phyloP scores from a whole-genome alignment of 192 early-diverging fungal species.

The Coemansia asiatica region DNA sequence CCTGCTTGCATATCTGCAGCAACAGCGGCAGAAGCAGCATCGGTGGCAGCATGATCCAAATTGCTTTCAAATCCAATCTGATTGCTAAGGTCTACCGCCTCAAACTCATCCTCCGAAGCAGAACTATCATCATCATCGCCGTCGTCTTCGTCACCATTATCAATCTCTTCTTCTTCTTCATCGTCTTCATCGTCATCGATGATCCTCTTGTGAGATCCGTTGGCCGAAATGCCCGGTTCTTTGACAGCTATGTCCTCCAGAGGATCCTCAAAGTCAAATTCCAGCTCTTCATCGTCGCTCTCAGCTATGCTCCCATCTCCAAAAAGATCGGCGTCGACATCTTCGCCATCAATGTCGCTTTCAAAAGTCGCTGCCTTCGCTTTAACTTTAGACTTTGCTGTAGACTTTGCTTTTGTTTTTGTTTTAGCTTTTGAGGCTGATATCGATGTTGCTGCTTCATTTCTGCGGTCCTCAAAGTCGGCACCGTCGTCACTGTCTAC shows the following conservation, averaged over 20 bases:
- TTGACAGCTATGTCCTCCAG: neutral
- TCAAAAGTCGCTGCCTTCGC: constrained; percentile 1
- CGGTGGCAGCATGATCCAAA: neutral
- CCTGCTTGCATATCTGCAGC: neutral
- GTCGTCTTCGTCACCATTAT: neutral
- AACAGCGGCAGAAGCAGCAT: neutral
- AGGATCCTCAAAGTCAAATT: constrained; percentile 45
- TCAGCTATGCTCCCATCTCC: constrained; percentile 27
- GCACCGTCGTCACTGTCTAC: constrained; percentile 12
- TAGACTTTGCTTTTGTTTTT: constrained; percentile 1
- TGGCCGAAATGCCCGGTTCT: constrained; percentile 7
- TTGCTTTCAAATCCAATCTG: constrained; percentile 19
- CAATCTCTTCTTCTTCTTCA: constrained; percentile 9
- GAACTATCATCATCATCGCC: constrained; percentile 12
- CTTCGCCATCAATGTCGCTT: constrained; percentile 24
- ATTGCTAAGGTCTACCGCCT: constrained; percentile 45
- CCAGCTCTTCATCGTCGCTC: constrained; percentile 25
- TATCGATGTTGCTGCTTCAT: neutral
- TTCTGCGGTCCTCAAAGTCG: neutral
- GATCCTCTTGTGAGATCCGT: constrained; percentile 10
- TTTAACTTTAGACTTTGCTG: neutral
- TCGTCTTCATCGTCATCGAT: constrained; percentile 16
- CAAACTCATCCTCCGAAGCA: constrained; percentile 52
- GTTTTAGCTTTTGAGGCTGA: no score
- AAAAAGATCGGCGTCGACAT: constrained; percentile 36